Conservation (phyloP, 192 early-diverging fungal species). For the Thamnidium elegans region DNA sequence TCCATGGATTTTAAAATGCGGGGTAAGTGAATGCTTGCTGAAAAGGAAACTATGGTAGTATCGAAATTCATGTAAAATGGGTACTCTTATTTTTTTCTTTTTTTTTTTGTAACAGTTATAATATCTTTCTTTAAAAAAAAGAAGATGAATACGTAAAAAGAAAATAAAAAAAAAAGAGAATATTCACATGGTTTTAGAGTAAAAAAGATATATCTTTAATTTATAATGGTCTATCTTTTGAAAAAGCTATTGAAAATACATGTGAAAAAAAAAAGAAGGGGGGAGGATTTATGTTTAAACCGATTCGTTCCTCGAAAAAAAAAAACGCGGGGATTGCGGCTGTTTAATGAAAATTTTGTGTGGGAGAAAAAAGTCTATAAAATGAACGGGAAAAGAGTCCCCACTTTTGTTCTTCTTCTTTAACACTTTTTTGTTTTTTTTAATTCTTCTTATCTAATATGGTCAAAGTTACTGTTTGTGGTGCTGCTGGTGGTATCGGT, state of each 20-base stretch:
- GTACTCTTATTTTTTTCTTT: background rate
- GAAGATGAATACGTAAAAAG: background rate
- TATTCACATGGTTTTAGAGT: no score
- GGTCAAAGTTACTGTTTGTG: slow-evolving; percentile 65
- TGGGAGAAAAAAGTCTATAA: background rate
- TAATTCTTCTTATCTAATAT: slow-evolving; percentile 16
- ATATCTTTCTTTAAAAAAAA: background rate
- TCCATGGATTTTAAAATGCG: background rate
- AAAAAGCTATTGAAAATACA: background rate
- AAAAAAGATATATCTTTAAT: no score
- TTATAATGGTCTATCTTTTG: no score
- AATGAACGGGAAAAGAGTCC: background rate
- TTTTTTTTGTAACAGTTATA: background rate
- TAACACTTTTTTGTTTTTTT: slow-evolving; percentile 10
- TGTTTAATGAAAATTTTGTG: background rate
- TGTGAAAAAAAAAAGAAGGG: background rate
- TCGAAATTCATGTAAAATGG: background rate
- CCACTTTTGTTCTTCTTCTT: slow-evolving; percentile 5
- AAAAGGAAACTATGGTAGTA: background rate
- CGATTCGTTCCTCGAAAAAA: background rate
- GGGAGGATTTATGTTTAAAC: no score
- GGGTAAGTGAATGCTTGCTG: background rate
- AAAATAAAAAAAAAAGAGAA: slow-evolving; percentile 1
- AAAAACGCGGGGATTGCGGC: slow-evolving; percentile 2
- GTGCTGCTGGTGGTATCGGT: slow-evolving; percentile 93